Conservation (phyloP, 1,284 basidiomycete genomes). For the Austroboletus olivaceoglutinosus region DNA sequence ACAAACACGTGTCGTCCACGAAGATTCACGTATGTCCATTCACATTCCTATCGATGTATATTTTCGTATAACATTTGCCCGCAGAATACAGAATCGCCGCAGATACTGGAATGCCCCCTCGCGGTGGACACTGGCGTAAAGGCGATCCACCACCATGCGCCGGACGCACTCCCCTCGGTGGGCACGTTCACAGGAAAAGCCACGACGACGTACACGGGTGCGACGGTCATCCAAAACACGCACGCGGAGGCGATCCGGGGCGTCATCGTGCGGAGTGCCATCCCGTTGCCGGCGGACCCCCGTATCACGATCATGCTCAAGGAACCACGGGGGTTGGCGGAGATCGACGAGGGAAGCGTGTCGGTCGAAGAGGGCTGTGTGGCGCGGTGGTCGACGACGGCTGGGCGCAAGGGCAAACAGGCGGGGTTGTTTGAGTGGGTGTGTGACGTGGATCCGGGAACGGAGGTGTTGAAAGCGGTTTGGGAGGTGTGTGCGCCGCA, state of each 20-base stretch:
- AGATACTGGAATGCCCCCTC: slow-evolving; percentile 21
- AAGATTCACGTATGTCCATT: slow-evolving; percentile 15
- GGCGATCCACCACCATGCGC: slow-evolving; percentile 10
- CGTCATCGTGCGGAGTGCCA: slow-evolving; percentile 19
- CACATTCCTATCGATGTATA: background rate
- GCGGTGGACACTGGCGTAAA: slow-evolving; percentile 20
- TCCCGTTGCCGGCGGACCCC: slow-evolving; percentile 23
- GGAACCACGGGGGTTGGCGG: slow-evolving; percentile 23
- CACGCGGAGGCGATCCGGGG: slow-evolving; percentile 9
- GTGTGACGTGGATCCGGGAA: slow-evolving; percentile 18
- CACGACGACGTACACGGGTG: slow-evolving; percentile 19
- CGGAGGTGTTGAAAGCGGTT: slow-evolving; percentile 20
- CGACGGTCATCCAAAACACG: slow-evolving; percentile 16
- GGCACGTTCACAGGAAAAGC: slow-evolving; percentile 6
- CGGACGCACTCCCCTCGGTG: slow-evolving; percentile 13
- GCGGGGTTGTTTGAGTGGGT: slow-evolving; percentile 28
- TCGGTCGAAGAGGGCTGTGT: slow-evolving; percentile 13
- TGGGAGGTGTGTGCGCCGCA: slow-evolving; percentile 24
- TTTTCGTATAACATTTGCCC: background rate
- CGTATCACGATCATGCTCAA: slow-evolving; percentile 22
- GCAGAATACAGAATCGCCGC: slow-evolving; percentile 16
- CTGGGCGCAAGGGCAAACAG: slow-evolving; percentile 18
- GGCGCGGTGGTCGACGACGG: slow-evolving; percentile 23
- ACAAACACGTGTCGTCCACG: slow-evolving; percentile 22
- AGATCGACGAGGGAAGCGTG: slow-evolving; percentile 15